phyloP scores from a whole-genome alignment of 164 flowering plant species.

The Sedum album region DNA sequence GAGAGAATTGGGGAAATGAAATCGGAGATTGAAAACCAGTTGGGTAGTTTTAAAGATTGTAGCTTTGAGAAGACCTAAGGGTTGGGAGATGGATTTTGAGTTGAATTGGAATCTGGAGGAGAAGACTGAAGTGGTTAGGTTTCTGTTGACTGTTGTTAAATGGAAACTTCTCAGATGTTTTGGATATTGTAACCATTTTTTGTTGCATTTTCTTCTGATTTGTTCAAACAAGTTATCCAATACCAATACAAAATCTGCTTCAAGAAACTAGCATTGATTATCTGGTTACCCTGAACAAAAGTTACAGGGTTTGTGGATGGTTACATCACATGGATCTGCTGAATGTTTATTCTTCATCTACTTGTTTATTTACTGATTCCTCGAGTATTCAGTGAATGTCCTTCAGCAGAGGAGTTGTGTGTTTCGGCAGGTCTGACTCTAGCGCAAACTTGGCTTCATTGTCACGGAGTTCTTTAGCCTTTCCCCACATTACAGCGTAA shows the following conservation, averaged over 20 bases:
- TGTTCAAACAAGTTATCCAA: too few species aligned
- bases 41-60: not conserved
- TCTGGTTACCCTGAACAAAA: too few species aligned
- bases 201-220: too few species aligned
- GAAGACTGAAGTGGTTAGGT: not conserved
- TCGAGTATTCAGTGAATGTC: not conserved
- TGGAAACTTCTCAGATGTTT: too few species aligned
- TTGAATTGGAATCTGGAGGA: not conserved
- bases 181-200: too few species aligned
- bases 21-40: not conserved
- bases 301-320: too few species aligned
- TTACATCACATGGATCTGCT: too few species aligned
- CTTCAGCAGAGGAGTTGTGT: constrained; percentile 11
- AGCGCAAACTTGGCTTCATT: constrained; percentile 6
- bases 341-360: too few species aligned
- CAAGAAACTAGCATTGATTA: too few species aligned
- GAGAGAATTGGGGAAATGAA: not conserved
- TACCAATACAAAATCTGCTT: too few species aligned
- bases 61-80: not conserved
- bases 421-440: not conserved
- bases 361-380: not conserved
- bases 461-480: constrained; percentile 14
- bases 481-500: constrained; percentile 26
- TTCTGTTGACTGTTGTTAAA: too few species aligned
- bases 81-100: not conserved